phyloP scores from a whole-genome alignment of 1,284 basidiomycete genomes.

The Sporisorium scitamineum region DNA sequence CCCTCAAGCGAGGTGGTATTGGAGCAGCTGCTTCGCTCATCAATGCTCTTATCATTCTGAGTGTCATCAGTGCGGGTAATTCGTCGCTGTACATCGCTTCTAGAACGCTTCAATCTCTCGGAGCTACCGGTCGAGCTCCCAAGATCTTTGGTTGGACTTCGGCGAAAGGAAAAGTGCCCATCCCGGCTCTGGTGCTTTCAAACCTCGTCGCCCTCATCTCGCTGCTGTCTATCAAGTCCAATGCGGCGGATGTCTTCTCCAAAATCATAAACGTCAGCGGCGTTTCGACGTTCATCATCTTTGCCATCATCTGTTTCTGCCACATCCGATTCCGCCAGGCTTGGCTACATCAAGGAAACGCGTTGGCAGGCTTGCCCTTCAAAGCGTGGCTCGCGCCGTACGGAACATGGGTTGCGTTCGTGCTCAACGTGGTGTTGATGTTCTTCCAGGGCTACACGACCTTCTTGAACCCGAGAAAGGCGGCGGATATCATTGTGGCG shows the following conservation, averaged over 20 bases:
- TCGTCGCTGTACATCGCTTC: slow-evolving; percentile 59
- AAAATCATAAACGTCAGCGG: slow-evolving; percentile 53
- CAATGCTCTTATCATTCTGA: slow-evolving; percentile 58
- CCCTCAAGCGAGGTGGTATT: slow-evolving; percentile 49
- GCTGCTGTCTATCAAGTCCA: slow-evolving; percentile 42
- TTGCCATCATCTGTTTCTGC: slow-evolving; percentile 47
- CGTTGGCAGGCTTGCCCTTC: slow-evolving; percentile 46
- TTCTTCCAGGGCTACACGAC: slow-evolving; percentile 58
- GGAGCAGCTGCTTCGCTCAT: slow-evolving; percentile 43
- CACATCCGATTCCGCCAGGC: slow-evolving; percentile 57
- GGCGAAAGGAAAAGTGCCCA: slow-evolving; percentile 36
- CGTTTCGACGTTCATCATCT: slow-evolving; percentile 50
- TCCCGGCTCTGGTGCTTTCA: slow-evolving; percentile 46
- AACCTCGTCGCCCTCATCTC: slow-evolving; percentile 48
- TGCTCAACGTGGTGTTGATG: slow-evolving; percentile 42
- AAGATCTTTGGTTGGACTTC: slow-evolving; percentile 45
- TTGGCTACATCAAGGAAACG: slow-evolving; percentile 40
- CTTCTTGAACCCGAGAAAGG: slow-evolving; percentile 44
- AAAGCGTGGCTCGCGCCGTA: slow-evolving; percentile 40
- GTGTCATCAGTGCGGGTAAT: slow-evolving; percentile 52
- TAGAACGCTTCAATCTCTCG: slow-evolving; percentile 49
- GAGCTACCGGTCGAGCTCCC: slow-evolving; percentile 49
- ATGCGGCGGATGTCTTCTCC: slow-evolving; percentile 41
- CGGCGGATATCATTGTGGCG: slow-evolving; percentile 81
- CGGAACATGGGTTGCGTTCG: slow-evolving; percentile 34